A percentile compares a stretch with the other conserved stretches of the same genome.
phyloP scores from a whole-genome alignment of 1,139 yeast species.

The Blastobotrys elegans region DNA sequence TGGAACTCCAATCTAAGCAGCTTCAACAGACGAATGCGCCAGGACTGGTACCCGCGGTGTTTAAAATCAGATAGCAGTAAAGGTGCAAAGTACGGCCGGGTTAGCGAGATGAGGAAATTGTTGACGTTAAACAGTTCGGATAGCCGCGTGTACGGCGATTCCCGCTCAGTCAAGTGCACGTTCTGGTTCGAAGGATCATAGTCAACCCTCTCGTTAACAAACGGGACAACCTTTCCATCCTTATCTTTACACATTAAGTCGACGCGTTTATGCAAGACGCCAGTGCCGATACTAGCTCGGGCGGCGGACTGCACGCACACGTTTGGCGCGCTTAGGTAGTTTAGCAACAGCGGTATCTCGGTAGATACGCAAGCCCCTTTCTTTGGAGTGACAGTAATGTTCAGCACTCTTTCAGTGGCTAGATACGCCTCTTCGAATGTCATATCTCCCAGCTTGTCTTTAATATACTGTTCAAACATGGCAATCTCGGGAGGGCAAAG shows the following conservation, averaged over 20 bases:
- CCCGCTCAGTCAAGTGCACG: constrained; percentile 34
- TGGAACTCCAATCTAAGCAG: constrained; percentile 64
- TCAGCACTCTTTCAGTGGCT: constrained; percentile 70
- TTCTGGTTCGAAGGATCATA: constrained; percentile 47
- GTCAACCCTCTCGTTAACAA: constrained; percentile 26
- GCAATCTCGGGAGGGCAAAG: constrained; percentile 85
- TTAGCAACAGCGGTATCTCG: constrained; percentile 63
- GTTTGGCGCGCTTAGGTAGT: constrained; percentile 88
- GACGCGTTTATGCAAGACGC: constrained; percentile 51
- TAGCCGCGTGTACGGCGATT: constrained; percentile 77
- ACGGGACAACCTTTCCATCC: constrained; percentile 31
- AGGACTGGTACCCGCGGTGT: constrained; percentile 49
- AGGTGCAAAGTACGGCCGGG: constrained; percentile 92
- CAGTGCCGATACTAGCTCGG: constrained; percentile 63
- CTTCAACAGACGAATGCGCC: constrained; percentile 42
- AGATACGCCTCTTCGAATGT: constrained; percentile 92
- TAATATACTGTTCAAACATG: constrained; percentile 71
- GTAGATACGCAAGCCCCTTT: constrained; percentile 11
- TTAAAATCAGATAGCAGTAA: constrained; percentile 75
- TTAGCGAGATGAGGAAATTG: constrained; percentile 82
- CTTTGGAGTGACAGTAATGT: constrained; percentile 79
- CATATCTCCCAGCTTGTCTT: constrained; percentile 70
- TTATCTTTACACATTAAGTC: constrained; percentile 63
- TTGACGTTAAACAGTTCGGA: constrained; percentile 93
- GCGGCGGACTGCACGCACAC: constrained; percentile 82